These are phyloP conservation scores for Colletotrichum sp. DNA, from an alignment of 2,329 filamentous ascomycete genomes.

Conservation along the genomic window DNA sequence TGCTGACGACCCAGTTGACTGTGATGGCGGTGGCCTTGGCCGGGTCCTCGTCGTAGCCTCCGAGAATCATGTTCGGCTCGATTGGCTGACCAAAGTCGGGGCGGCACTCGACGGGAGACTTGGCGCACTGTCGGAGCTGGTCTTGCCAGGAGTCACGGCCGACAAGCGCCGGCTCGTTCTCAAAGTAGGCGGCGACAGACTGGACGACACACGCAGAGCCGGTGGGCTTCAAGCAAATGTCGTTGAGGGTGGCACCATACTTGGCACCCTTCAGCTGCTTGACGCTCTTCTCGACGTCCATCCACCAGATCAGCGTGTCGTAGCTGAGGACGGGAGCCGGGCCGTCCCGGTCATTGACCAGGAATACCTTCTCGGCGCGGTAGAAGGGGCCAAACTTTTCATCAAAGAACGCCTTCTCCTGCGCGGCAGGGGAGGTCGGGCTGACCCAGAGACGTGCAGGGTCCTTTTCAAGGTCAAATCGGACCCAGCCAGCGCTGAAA, in stretches of 20 bases:
- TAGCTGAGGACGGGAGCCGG: slow-evolving; percentile 83
- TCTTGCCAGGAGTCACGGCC: slow-evolving; percentile 73
- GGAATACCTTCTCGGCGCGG: slow-evolving; percentile 88
- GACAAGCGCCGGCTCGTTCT: slow-evolving; percentile 66
- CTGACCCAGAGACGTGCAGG: slow-evolving; percentile 97
- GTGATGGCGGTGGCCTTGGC: slow-evolving; percentile 81
- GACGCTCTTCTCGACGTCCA: slow-evolving; percentile 83
- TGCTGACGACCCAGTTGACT: slow-evolving; percentile 94
- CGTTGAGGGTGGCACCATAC: slow-evolving; percentile 73
- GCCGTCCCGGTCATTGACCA: slow-evolving; percentile 84
- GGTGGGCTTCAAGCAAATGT: slow-evolving; percentile 94
- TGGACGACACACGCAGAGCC: slow-evolving; percentile 91
- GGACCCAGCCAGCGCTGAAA: slow-evolving; percentile 86
- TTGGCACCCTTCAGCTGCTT: slow-evolving; percentile 72
- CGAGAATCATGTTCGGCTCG: slow-evolving; percentile 83
- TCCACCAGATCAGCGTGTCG: slow-evolving; percentile 93
- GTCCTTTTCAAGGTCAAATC: slow-evolving; percentile 88
- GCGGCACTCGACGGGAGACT: slow-evolving; percentile 82
- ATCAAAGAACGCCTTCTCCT: slow-evolving; percentile 95
- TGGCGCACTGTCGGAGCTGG: slow-evolving; percentile 74
- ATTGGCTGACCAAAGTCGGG: slow-evolving; percentile 90
- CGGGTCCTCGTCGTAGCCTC: slow-evolving; percentile 75
- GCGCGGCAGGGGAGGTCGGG: slow-evolving; percentile 85
- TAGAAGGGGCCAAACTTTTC: slow-evolving; percentile 94
- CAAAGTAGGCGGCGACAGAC: slow-evolving; percentile 89